Base-by-base conservation (phyloP, 352 stramenopile species). In the Pythium phragmitis region DNA sequence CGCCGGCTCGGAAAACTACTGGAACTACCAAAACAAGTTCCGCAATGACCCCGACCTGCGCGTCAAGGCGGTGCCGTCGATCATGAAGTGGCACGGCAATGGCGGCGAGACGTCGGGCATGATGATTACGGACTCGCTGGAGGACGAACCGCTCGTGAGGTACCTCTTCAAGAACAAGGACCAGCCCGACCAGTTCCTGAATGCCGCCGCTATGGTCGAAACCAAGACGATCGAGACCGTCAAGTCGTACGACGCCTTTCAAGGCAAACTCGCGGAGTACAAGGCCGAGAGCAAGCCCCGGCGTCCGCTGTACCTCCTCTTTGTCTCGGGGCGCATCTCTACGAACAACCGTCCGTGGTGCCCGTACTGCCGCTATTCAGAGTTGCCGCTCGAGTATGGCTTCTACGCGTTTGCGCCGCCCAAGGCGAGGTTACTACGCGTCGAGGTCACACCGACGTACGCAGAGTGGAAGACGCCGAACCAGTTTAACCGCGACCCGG, bases 311-410 rank as follows among this genome's bases (percentile, higher is more conserved):
- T 92, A 82, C 37, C 42, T 94, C 3, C 65, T 90, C 55, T 91
- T 94, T 60, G 72, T 94, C 0, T 91, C 82, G 0, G 85, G 82
- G 6, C 72, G 77, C 52, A 76, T 92, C 60, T 58, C 51, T 23
- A 64, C 75, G 49, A 94, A 94, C 65, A 84, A 91, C 43, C 74
- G 85, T 3, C 80, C 82, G 46, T 94, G 85, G 82, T 94, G 85
- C 70, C 79, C 81, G 16, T 94, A 90, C 70, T 94, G 85, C 52
- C 82, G 85, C 17, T 92, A 78, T 66, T 88, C 79, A 5, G 79
- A 94, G 63, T 60, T 91, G 30, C 80, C 82, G 1, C 30, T 90
- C 17, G 80, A 94, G 70, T 91, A 87, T 55, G 74, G 72, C 0
- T 94, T 91, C 63, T 87, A 85, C 46, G 66, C 71, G n/a, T 91